A percentile compares a stretch with the other conserved stretches of the same genome.
Evolutionary conservation across 139 green algal species (phyloP).

Genomic region (Gonium pectorale): DNA sequence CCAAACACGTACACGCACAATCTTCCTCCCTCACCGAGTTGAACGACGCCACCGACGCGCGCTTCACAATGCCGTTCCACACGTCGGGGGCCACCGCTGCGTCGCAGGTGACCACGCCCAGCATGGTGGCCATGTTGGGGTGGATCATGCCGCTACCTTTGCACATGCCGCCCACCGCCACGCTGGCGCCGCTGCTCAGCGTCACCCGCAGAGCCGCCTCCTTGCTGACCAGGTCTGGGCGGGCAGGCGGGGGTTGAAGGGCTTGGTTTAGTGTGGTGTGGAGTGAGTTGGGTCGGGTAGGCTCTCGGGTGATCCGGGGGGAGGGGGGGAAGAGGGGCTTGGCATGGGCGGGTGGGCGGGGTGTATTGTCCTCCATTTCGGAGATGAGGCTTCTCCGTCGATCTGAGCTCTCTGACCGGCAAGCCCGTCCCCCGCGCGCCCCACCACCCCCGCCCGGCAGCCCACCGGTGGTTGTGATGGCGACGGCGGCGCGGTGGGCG

Average conservation of each 20-base stretch:
- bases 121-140: conserved; percentile 99
- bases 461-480: conserved; percentile 91
- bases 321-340: too few species aligned
- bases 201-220: conserved; percentile 84
- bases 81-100: conserved; percentile 79
- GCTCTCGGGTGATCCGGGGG: too few species aligned
- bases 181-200: conserved; percentile 64
- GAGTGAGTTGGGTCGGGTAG: not conserved
- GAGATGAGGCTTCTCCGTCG: too few species aligned
- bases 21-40: conserved; percentile 73
- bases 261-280: not conserved
- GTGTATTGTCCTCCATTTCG: too few species aligned
- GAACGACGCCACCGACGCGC: conserved; percentile 78
- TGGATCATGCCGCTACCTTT: conserved; percentile 99
- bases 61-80: conserved; percentile 86
- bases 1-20: too few species aligned
- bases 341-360: too few species aligned
- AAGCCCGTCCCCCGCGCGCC: too few species aligned
- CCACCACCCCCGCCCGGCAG: not conserved
- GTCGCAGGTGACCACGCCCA: conserved; percentile 96
- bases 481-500: conserved; percentile 83
- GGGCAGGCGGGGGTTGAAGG: not conserved
- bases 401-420: too few species aligned
- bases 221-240: conserved; percentile 83
- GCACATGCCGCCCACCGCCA: conserved; percentile 92